Percentiles rank a stretch among this genome's conserved stretches.
phyloP scores from a whole-genome alignment of 768 basidiomycete species.

The Sarcodon sp. region DNA sequence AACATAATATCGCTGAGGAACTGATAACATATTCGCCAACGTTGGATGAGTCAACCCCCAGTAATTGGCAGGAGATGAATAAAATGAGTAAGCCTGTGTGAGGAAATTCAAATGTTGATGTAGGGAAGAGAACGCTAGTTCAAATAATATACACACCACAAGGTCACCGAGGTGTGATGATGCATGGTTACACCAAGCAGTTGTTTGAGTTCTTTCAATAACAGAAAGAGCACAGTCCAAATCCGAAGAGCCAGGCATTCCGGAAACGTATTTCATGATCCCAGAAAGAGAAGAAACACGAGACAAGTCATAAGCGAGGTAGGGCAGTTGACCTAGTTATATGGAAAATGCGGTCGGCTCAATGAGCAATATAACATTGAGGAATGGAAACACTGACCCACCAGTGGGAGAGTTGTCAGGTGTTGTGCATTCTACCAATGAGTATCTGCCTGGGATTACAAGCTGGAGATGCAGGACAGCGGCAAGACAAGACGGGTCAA shows the following conservation, averaged over 20 bases:
- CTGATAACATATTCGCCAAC: slow-evolving; percentile 41
- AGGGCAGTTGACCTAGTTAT: slow-evolving; percentile 56
- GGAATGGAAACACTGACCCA: slow-evolving; percentile 21
- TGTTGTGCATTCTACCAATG: slow-evolving; percentile 45
- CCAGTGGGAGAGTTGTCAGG: slow-evolving; percentile 67
- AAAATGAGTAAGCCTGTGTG: slow-evolving; percentile 48
- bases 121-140: background rate
- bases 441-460: slow-evolving; percentile 55
- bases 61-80: slow-evolving; percentile 54
- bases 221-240: slow-evolving; percentile 35
- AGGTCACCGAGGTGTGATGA: slow-evolving; percentile 58
- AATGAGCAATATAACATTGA: background rate
- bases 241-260: slow-evolving; percentile 27
- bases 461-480: slow-evolving; percentile 59
- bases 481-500: slow-evolving; percentile 53
- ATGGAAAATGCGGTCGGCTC: background rate
- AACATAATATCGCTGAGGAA: slow-evolving; percentile 68
- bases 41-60: slow-evolving; percentile 36
- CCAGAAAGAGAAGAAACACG: slow-evolving; percentile 37
- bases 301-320: slow-evolving; percentile 44
- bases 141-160: slow-evolving; percentile 33
- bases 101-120: slow-evolving; percentile 2
- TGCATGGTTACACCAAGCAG: slow-evolving; percentile 55
- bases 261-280: slow-evolving; percentile 53
- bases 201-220: slow-evolving; percentile 36